Conservation (phyloP, 345 rosid genomes). For the Euphorbia pulcherrima region DNA sequence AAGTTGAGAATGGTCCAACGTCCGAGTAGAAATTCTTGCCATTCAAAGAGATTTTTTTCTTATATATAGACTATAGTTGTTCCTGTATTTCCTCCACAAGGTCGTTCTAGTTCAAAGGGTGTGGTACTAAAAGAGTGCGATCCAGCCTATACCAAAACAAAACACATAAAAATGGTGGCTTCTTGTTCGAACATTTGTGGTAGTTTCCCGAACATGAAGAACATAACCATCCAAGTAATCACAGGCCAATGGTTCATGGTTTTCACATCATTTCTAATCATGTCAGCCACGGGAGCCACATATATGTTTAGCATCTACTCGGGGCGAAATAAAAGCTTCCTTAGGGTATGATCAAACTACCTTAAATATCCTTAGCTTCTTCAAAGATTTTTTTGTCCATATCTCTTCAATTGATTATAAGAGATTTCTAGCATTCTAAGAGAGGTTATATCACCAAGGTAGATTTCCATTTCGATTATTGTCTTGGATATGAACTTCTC, state of each 20-base stretch:
- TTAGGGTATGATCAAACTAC: slow-evolving; percentile 61
- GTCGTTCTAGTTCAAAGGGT: not conserved
- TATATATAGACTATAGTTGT: not conserved
- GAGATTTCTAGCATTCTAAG: too few relatives aligned
- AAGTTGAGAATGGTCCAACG: too few relatives aligned
- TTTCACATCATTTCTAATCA: slow-evolving; percentile 53
- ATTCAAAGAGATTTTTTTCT: not conserved
- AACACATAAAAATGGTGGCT: slow-evolving; percentile 12
- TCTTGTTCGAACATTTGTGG: not conserved
- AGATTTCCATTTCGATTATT: too few relatives aligned
- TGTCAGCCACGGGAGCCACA: slow-evolving; percentile 59
- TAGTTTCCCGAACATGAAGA: slow-evolving; percentile 22
- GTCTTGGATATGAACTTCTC: too few relatives aligned
- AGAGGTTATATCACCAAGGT: too few relatives aligned
- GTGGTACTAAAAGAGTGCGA: not conserved
- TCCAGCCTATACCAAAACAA: not conserved
- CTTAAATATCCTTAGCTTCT: slow-evolving; percentile 53
- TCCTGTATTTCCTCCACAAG: not conserved
- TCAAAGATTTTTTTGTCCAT: slow-evolving; percentile 59
- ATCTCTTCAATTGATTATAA: too few relatives aligned
- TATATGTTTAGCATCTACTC: slow-evolving; percentile 62
- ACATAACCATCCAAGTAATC: slow-evolving; percentile 34
- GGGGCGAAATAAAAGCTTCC: slow-evolving; percentile 24
- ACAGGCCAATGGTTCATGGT: slow-evolving; percentile 59
- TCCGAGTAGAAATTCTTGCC: not conserved